Base-by-base conservation (phyloP, 148 eudicot genomes). In the Beta vulgaris region DNA sequence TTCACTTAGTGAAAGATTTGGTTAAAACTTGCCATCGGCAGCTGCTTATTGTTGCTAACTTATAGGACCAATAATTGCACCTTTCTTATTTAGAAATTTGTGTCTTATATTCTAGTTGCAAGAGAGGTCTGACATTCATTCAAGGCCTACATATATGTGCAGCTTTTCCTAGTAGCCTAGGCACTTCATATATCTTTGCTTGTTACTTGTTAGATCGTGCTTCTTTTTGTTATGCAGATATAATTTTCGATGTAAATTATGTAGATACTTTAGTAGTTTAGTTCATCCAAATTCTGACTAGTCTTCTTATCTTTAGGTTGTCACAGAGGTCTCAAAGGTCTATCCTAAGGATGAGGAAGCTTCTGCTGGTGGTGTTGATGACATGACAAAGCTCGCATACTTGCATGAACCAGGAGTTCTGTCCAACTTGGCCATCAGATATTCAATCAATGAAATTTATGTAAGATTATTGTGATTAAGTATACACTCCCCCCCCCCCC, bases 361-460 rank as follows among this genome's bases (percentile, higher is more conserved):
- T 79, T 92, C 98, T 77, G 96, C 90, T 59, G 98, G 93, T 76
- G 98, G 98, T 77, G 98, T 91, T 32, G 98, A 94, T 81, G 98
- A 94, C 88, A 94, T 94, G 98, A 94, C 98, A 76, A 92, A 89
- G 86, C 98, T 94, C 71, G 88, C 98, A 62, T 94, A 92, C 83
- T 85, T 94, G 84, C 98, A 94, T 82, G 98, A 94, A 84, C 98
- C 98, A 1, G 98, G 98, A 79, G 98, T 94, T 63, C 84, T 94
- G 67, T 86, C 87, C 80, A 94, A 94, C 74, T 79, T 94, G 79
- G 91, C 97, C 46, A 72, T 88, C 82, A 86, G 98, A 94, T 94
- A 94, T 80, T 93, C 93, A 77, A 91, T 94, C 66, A 94, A 94
- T 85, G 98, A 94, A 78, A 94, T 94, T 49, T 94, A 94, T 87